A percentile compares a stretch with the other conserved stretches of the same genome.
Conservation (phyloP, 148 eudicot genomes). For the Rhododendron ovatum region DNA sequence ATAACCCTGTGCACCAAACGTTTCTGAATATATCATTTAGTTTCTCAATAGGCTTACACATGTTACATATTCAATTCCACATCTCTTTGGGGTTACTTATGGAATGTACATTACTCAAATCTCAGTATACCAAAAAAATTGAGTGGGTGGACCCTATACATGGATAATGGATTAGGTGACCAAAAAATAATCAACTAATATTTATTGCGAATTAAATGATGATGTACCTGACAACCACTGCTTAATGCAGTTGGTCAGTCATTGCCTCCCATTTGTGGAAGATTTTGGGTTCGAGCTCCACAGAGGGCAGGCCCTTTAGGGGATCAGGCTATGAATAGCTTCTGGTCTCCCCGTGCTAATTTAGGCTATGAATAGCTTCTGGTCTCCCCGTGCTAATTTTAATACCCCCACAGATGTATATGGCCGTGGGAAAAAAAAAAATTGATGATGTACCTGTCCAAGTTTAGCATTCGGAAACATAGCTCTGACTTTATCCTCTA, state of each 20-base stretch:
- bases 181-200: background rate
- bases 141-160: background rate
- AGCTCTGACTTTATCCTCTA: slow-evolving; percentile 65
- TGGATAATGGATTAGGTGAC: background rate
- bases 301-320: too few relatives aligned
- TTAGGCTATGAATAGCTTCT: too few relatives aligned
- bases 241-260: too few relatives aligned
- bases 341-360: too few relatives aligned
- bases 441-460: slow-evolving; percentile 64
- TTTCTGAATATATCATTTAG: background rate
- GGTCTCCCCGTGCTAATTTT: too few relatives aligned
- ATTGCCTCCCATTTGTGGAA: too few relatives aligned
- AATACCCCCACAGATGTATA: too few relatives aligned
- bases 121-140: background rate
- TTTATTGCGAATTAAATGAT: background rate
- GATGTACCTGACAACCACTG: slow-evolving; percentile 78
- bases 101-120: background rate
- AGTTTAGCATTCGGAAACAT: slow-evolving; percentile 66
- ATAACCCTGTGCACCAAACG: slow-evolving; percentile 52
- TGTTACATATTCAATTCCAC: background rate
- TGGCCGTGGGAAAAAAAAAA: too few relatives aligned
- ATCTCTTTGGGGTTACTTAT: background rate
- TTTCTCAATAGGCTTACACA: background rate
- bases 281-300: too few relatives aligned
- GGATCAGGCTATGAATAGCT: too few relatives aligned